Percentiles rank a stretch among this genome's conserved stretches.
Evolutionary conservation across 257 asterid species (phyloP).

Genomic region (Jacaranda copaia): DNA sequence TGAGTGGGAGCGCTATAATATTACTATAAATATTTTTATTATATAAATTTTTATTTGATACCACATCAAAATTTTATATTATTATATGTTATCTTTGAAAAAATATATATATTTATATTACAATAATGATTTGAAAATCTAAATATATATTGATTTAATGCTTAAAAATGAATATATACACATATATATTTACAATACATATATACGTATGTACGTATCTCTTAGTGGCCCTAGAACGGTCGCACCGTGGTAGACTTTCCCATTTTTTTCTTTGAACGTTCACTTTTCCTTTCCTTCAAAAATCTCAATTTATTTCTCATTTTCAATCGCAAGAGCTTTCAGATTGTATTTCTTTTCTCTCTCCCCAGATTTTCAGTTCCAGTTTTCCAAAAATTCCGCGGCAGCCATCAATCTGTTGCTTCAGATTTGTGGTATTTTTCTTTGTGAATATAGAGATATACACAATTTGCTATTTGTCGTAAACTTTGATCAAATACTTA

Average conservation of each 20-base stretch:
- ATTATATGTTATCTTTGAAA: too few relatives aligned
- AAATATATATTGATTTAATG: too few relatives aligned
- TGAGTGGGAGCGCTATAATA: too few relatives aligned
- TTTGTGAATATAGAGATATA: conserved; percentile 11
- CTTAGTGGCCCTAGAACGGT: conserved; percentile 32
- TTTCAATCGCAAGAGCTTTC: neutral
- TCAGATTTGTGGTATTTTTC: conserved; percentile 21
- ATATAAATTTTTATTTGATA: too few relatives aligned
- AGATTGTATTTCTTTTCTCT: neutral
- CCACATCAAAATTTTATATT: too few relatives aligned
- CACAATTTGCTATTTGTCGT: conserved; percentile 23
- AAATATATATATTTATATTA: too few relatives aligned
- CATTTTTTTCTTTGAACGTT: conserved; percentile 32
- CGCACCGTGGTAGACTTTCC: conserved; percentile 13
- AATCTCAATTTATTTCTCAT: neutral
- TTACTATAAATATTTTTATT: too few relatives aligned
- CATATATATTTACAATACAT: neutral
- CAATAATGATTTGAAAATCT: too few relatives aligned
- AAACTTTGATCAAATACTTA: conserved; percentile 23
- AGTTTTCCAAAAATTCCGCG: neutral
- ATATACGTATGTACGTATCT: neutral
- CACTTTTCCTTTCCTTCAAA: conserved; percentile 9
- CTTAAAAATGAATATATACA: too few relatives aligned
- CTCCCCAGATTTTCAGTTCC: neutral
- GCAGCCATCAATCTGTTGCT: conserved; percentile 24